Evolutionary conservation across 2,329 filamentous ascomycete genomes (phyloP), one percentile per base, ranked within the genome.

Genomic region (Paecilomyces sp.): DNA sequence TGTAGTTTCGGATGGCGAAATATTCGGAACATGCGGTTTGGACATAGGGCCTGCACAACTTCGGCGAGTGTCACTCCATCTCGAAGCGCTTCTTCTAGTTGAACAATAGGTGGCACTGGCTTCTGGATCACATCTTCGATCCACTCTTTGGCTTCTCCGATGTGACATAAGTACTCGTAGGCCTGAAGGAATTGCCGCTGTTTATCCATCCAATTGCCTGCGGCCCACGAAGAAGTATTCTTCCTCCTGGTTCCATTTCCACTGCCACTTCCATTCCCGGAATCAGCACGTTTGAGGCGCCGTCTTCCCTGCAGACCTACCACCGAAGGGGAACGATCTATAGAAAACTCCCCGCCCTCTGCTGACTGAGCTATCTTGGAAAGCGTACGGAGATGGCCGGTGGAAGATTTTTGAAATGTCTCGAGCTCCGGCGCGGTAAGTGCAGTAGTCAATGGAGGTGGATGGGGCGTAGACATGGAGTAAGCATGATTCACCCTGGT

Each of bases 81-180:
- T 64, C 94, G 85, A 51, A 99, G 79, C 13, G 91, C 91, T 75
- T 99, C 92, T 71, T 99, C 94, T 1, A 99, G 79, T 71, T 97
- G 88, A 24, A 99, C 89, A 67, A 97, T 96, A 0, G 93, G 90
- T 3, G 94, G 92, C 41, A 99, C 91, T 57, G 88, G 81, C 65
- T 88, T 87, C 63, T 93, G 86, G 59, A 94, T 91, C 61, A 97
- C 86, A 71, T 95, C 87, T 71, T 99, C 94, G 65, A 99, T 96
- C 94, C 94, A 99, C 75, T 97, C 93, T 73, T 97, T 97, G 24
- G 94, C 94, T 79, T 99, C 94, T 73, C 94, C 94, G 65, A 99
- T 97, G 71, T 99, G 94, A 72, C 94, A 99, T 41, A 99, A 88
- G 72, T 99, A 99, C 74, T 99, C 94, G 71, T 99, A 99, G 6